Base-by-base conservation (phyloP, 164 flowering plant genomes). In the Nymphaea colorata region DNA sequence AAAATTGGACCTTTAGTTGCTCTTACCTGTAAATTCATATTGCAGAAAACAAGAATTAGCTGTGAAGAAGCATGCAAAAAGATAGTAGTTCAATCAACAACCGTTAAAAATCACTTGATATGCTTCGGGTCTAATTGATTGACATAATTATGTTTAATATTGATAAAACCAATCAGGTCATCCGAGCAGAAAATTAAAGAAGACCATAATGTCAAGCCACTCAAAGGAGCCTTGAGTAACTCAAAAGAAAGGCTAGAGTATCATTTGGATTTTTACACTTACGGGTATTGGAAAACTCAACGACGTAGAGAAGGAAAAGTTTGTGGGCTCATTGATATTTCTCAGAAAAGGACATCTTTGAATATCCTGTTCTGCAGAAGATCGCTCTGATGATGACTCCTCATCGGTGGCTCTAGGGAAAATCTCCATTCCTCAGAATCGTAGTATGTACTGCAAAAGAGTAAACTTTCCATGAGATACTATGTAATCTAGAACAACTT, bases 1-100 rank as follows among this genome's bases (percentile, higher is more conserved):
- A 90, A 87, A 14, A 90, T 90, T 75, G 96, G 97, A 74, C 92
- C 92, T 74, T 75, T 88, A 62, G 78, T 77, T 71, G 82, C 96
- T 59, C 64, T 72, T 36, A 70, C 71, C 88, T 88, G 72, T 62
- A 62, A 61, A 72, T 45, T 45, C 7, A 42, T 44, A 0, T 55
- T 1, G 16, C 59, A 55, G 16, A 55, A 1, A 16, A 8, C 59
- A 55, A 16, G 2, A 8, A 55, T 55, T 16, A 10, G 16, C 10
- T 8, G 59, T 16, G 16, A 16, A 10, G 6, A 16, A 25, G 5
- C 6, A 25, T 6, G 63, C 63, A 61, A 45, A 45, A 45, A 45
- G 5, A n/a, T 61, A 61, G 63, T 16, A 15, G 17, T 16, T 61
- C 15, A 16, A 25, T 61, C 5, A 2, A 7, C 6, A 61, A 16